Evolutionary conservation across 768 basidiomycete genomes (phyloP).

Genomic region (Pluteus cervinus): DNA sequence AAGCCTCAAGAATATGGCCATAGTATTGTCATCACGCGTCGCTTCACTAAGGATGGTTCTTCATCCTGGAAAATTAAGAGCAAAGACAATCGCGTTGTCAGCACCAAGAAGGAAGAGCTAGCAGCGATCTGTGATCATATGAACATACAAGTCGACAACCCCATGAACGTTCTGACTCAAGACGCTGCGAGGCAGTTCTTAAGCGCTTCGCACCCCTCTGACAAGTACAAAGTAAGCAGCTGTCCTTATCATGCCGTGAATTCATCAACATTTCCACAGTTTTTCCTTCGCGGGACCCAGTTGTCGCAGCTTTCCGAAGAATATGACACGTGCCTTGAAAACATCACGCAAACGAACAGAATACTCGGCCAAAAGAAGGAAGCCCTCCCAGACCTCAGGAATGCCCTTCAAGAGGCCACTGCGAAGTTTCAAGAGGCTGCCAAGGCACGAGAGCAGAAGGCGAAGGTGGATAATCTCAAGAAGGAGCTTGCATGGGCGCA

Average conservation of each 20-base stretch:
- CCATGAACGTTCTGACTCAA: slow-evolving; percentile 91
- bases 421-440: slow-evolving; percentile 65
- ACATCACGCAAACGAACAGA: slow-evolving; percentile 64
- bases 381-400: slow-evolving; percentile 70
- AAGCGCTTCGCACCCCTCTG: slow-evolving; percentile 68
- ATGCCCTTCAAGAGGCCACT: slow-evolving; percentile 48
- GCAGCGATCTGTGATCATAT: slow-evolving; percentile 89
- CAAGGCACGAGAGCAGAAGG: slow-evolving; percentile 65
- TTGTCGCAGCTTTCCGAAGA: slow-evolving; percentile 83
- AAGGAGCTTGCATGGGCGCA: slow-evolving; percentile 87
- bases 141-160: slow-evolving; percentile 96
- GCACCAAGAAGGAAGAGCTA: slow-evolving; percentile 78
- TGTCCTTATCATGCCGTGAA: background rate
- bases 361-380: slow-evolving; percentile 68
- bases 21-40: slow-evolving; percentile 78
- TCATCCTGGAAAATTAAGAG: slow-evolving; percentile 81
- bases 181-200: slow-evolving; percentile 80
- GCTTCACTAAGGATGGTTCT: slow-evolving; percentile 69
- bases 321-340: slow-evolving; percentile 71
- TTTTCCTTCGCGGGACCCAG: slow-evolving; percentile 93
- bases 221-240: slow-evolving; percentile 79
- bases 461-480: slow-evolving; percentile 64
- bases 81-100: slow-evolving; percentile 58
- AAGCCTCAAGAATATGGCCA: slow-evolving; percentile 81
- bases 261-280: slow-evolving; percentile 36